Conservation (phyloP, 331 rosid species). For the Ulmus americana region DNA sequence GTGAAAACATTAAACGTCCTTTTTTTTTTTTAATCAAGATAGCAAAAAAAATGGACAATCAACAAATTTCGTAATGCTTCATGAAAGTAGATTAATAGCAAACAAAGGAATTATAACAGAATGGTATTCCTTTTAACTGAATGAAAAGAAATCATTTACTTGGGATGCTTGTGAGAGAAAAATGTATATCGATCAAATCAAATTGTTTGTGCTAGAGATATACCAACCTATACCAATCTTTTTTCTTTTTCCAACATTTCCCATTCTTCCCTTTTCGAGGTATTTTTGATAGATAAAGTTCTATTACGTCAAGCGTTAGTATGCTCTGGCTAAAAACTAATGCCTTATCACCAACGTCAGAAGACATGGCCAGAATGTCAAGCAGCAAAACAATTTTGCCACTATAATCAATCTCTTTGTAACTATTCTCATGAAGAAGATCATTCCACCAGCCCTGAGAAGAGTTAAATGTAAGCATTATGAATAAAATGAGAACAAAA, state of each 20-base stretch:
- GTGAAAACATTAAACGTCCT: not conserved
- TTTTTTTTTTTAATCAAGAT: too few relatives aligned
- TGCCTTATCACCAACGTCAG: slow-evolving; percentile 82
- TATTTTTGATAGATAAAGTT: slow-evolving; percentile 69
- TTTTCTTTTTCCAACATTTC: slow-evolving; percentile 85
- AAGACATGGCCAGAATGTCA: slow-evolving; percentile 75
- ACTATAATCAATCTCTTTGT: slow-evolving; percentile 71
- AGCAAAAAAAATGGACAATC: not conserved
- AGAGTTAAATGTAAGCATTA: slow-evolving; percentile 14
- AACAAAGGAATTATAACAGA: not conserved
- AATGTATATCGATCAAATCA: not conserved
- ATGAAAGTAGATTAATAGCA: not conserved
- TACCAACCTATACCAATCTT: slow-evolving; percentile 95
- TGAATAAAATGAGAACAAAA: slow-evolving; percentile 18
- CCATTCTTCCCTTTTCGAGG: slow-evolving; percentile 57
- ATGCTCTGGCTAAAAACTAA: slow-evolving; percentile 97
- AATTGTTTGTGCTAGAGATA: slow-evolving; percentile 12
- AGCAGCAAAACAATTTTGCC: slow-evolving; percentile 92
- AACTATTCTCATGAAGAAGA: slow-evolving; percentile 65
- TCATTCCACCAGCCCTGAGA: slow-evolving; percentile 95
- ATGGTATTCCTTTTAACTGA: too few relatives aligned
- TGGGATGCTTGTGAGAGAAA: not conserved
- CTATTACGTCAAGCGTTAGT: slow-evolving; percentile 90
- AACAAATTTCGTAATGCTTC: not conserved
- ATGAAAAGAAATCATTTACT: not conserved